These are phyloP conservation scores for Talaromyces sp. DNA, from an alignment of 2,329 filamentous ascomycete species.

Conservation along the genomic window DNA sequence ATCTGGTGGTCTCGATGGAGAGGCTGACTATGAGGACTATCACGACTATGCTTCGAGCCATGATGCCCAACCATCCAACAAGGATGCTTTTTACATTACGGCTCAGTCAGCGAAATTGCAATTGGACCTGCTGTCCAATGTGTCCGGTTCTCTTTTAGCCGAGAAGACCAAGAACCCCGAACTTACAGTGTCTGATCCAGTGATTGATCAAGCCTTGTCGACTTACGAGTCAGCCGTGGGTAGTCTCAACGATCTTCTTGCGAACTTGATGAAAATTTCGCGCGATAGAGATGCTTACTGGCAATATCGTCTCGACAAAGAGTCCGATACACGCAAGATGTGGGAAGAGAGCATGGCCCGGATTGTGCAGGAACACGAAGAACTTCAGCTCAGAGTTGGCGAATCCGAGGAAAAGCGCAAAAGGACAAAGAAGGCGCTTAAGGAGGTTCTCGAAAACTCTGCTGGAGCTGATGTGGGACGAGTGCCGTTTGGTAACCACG, in stretches of 20 bases:
- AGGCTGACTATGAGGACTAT: conserved; percentile 69
- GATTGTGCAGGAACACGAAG: conserved; percentile 90
- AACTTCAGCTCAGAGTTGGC: conserved; percentile 79
- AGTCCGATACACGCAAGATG: conserved; percentile 86
- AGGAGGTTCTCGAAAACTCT: conserved; percentile 70
- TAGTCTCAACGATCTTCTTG: conserved; percentile 78
- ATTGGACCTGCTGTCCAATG: conserved; percentile 81
- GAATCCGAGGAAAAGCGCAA: conserved; percentile 88
- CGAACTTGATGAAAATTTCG: conserved; percentile 85
- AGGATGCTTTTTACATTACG: conserved; percentile 95
- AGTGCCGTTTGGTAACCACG: not conserved
- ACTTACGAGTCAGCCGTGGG: conserved; percentile 88
- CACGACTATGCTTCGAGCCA: conserved; percentile 75
- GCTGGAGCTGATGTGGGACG: not conserved
- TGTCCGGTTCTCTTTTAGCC: conserved; percentile 73
- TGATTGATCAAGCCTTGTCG: conserved; percentile 69
- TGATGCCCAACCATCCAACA: conserved; percentile 69
- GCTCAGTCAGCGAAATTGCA: conserved; percentile 92
- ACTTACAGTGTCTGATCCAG: conserved; percentile 70
- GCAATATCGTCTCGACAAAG: conserved; percentile 90
- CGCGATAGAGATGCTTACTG: conserved; percentile 93
- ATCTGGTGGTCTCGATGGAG: conserved; percentile 52
- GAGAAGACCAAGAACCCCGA: conserved; percentile 68
- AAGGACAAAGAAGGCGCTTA: conserved; percentile 81
- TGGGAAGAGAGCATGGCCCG: conserved; percentile 99